A percentile compares a stretch with the other conserved stretches of the same genome.
Evolutionary conservation across 1,139 yeast species (phyloP).

Genomic region (Yamadazyma conglobata): DNA sequence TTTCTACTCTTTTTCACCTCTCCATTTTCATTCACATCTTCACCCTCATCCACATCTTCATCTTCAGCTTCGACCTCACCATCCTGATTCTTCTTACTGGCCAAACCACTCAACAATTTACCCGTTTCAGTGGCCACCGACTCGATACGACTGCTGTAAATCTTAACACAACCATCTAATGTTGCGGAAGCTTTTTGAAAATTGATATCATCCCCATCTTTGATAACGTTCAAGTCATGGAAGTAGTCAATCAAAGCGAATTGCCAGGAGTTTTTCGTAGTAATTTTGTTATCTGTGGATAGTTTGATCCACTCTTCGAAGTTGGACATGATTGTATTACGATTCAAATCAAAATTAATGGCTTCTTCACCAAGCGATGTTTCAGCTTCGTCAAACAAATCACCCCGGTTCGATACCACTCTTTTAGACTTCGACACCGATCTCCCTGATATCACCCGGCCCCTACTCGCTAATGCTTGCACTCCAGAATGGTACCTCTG

Average conservation of each 20-base stretch:
- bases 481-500: constrained; percentile 15
- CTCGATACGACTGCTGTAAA: constrained; percentile 63
- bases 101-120: constrained; percentile 71
- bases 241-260: constrained; percentile 87
- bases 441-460: constrained; percentile 26
- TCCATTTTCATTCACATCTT: constrained; percentile 15
- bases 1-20: constrained; percentile 26
- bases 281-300: constrained; percentile 84
- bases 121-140: constrained; percentile 92
- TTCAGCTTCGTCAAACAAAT: constrained; percentile 21
- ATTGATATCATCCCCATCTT: constrained; percentile 42
- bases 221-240: constrained; percentile 44
- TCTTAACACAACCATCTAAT: constrained; percentile 40
- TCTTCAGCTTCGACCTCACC: constrained; percentile 18
- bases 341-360: constrained; percentile 44
- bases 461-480: constrained; percentile 21
- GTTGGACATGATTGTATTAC: constrained; percentile 49
- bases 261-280: constrained; percentile 62
- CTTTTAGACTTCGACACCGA: constrained; percentile 17
- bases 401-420: constrained; percentile 19
- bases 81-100: constrained; percentile 24
- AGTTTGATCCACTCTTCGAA: constrained; percentile 89
- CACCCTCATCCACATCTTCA: constrained; percentile 14
- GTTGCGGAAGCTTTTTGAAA: constrained; percentile 42
- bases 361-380: constrained; percentile 38